Conservation (phyloP, 2,329 filamentous ascomycete genomes). For the Phoma sp. region DNA sequence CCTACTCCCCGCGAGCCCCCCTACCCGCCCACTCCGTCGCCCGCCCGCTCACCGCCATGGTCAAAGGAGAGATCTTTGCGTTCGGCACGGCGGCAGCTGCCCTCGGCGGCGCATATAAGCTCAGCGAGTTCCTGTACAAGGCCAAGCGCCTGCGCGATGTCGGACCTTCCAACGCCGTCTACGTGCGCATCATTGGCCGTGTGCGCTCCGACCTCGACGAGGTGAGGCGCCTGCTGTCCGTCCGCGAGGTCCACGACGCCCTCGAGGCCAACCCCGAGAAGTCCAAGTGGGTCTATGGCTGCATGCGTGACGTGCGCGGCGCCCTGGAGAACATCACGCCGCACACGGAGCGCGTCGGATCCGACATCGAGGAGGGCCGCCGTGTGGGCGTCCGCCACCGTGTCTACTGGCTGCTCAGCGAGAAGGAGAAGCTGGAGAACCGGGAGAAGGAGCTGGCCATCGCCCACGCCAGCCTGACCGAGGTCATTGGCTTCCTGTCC, state of each 20-base stretch:
- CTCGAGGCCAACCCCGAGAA: conserved; percentile 47
- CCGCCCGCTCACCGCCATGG: conserved; percentile 34
- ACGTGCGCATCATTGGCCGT: conserved; percentile 49
- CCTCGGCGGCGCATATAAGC: conserved; percentile 49
- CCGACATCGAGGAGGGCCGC: conserved; percentile 45
- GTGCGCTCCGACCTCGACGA: conserved; percentile 49
- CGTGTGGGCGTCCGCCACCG: conserved; percentile 48
- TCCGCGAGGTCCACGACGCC: conserved; percentile 48
- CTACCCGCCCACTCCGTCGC: background rate
- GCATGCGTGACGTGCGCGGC: conserved; percentile 47
- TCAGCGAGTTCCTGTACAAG: conserved; percentile 47
- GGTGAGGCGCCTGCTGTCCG: conserved; percentile 46
- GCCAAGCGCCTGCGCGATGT: conserved; percentile 48
- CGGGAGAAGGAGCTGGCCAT: conserved; percentile 46
- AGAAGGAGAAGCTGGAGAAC: conserved; percentile 50
- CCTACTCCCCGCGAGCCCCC: background rate
- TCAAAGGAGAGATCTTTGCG: conserved; percentile 42
- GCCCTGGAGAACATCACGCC: conserved; percentile 49
- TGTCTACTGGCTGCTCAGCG: conserved; percentile 49
- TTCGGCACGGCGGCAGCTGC: conserved; percentile 43
- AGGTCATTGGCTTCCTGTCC: conserved; percentile 47
- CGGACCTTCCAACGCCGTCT: conserved; percentile 48
- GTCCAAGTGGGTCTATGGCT: conserved; percentile 48
- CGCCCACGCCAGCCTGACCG: conserved; percentile 44
- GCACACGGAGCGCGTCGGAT: conserved; percentile 46